phyloP scores from a whole-genome alignment of 768 basidiomycete genomes.

The Vishniacozyma victoriae region DNA sequence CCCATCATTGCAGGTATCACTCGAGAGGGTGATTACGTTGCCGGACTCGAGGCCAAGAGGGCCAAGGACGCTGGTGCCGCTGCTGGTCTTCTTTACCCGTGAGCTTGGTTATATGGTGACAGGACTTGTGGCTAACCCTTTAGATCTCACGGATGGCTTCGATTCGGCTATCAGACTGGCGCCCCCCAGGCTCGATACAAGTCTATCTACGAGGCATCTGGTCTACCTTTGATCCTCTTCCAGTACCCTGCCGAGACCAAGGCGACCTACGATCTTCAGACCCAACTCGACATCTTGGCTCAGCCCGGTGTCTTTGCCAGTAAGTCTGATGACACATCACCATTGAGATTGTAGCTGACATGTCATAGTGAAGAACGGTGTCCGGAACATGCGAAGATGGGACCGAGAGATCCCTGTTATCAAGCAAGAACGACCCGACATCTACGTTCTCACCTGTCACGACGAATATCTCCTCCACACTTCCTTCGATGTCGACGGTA shows the following conservation, averaged over 20 bases:
- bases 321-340: not conserved
- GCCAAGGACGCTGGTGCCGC: conserved; percentile 13
- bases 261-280: conserved; percentile 12
- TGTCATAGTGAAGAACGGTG: conserved; percentile 12
- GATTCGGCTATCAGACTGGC: conserved; percentile 16
- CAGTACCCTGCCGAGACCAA: conserved; percentile 16
- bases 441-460: conserved; percentile 11
- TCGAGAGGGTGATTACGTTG: conserved; percentile 12
- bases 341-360: not conserved
- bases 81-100: conserved; percentile 15
- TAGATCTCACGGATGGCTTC: conserved; percentile 15
- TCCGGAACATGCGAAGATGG: conserved; percentile 14
- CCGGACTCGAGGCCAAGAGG: conserved; percentile 14
- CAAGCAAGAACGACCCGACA: conserved; percentile 8
- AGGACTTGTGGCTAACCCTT: too few relatives aligned
- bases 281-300: conserved; percentile 12
- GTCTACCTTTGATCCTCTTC: conserved; percentile 14
- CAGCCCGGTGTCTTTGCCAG: conserved; percentile 11
- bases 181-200: conserved; percentile 15
- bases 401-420: conserved; percentile 15
- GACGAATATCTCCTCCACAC: conserved; percentile 23
- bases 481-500: conserved; percentile 8
- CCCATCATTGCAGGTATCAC: conserved; percentile 18
- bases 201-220: conserved; percentile 8
- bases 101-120: not conserved